Percentiles rank a stretch among this genome's conserved stretches.
phyloP scores from a whole-genome alignment of 2,329 filamentous ascomycete species.

The Talaromyces sp. region DNA sequence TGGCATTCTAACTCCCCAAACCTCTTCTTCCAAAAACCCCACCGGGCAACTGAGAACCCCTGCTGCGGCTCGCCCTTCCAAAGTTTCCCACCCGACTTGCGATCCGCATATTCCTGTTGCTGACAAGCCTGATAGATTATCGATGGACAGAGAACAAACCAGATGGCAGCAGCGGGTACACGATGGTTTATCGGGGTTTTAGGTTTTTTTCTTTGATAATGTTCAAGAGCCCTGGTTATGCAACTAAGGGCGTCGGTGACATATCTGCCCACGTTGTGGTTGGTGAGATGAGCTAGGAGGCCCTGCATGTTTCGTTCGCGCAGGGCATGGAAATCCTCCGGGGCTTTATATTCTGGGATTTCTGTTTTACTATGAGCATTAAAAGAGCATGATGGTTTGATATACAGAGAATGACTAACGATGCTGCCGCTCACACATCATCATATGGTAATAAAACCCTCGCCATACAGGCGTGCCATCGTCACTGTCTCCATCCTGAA shows the following conservation, averaged over 20 bases:
- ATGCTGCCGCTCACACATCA: neutral
- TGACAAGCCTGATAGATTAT: conserved; percentile 1
- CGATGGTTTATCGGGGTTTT: conserved; percentile 2
- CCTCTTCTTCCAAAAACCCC: conserved; percentile 1
- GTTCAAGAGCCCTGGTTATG: neutral
- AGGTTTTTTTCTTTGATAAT: neutral
- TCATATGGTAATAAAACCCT: neutral
- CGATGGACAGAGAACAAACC: conserved; percentile 3
- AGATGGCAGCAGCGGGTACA: conserved; percentile 4
- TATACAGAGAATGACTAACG: conserved; percentile 1
- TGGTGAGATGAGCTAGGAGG: conserved; percentile 3
- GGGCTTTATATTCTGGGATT: neutral
- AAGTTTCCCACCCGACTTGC: neutral
- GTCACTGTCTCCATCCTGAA: neutral
- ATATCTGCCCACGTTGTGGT: neutral
- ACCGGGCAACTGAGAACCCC: conserved; percentile 1
- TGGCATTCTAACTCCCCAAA: conserved; percentile 1
- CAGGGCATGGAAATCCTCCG: neutral
- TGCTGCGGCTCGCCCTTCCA: conserved; percentile 4
- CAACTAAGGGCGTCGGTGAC: neutral
- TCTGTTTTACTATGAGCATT: conserved; percentile 3
- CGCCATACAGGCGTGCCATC: neutral
- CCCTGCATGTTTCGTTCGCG: neutral
- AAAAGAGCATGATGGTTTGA: neutral
- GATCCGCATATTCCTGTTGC: conserved; percentile 1